phyloP scores from a whole-genome alignment of 2,329 filamentous ascomycete genomes.

The Ophiostoma angusticollis region DNA sequence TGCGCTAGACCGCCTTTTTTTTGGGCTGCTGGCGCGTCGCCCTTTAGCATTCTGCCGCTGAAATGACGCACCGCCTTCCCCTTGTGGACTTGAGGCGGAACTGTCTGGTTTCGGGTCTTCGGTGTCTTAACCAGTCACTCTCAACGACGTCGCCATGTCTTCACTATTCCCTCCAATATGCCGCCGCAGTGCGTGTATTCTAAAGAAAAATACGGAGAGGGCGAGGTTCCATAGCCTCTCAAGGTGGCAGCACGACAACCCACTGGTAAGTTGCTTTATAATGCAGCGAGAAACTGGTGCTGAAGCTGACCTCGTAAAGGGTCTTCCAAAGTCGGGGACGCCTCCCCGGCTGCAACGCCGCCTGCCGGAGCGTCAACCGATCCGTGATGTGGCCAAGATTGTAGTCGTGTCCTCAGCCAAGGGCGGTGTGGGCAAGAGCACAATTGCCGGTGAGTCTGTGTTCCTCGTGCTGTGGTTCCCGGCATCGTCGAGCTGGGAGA shows the following conservation, averaged over 20 bases:
- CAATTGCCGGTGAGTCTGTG: constrained; percentile 58
- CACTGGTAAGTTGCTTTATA: constrained; percentile 45
- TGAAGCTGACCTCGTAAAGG: constrained; percentile 40
- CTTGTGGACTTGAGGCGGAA: no score
- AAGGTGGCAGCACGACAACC: constrained; percentile 66
- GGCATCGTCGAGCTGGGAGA: no score
- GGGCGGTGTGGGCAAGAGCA: constrained; percentile 96
- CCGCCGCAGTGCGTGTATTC: no score
- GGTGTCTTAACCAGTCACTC: no score
- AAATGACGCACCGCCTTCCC: constrained; percentile 9
- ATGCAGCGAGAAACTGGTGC: no score
- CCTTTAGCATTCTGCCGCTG: constrained; percentile 9
- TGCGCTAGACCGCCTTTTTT: constrained; percentile 11
- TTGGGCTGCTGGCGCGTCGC: neutral
- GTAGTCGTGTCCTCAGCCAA: constrained; percentile 96
- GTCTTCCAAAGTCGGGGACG: constrained; percentile 65
- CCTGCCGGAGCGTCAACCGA: constrained; percentile 66
- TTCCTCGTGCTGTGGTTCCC: no score
- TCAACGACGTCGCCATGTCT: no score
- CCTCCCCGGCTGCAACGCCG: constrained; percentile 68
- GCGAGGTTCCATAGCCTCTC: constrained; percentile 38
- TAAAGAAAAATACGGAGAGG: constrained; percentile 4
- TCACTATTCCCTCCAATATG: no score
- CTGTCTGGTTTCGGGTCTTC: no score
- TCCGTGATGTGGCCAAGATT: constrained; percentile 78